Percentiles rank a stretch among this genome's conserved stretches.
These are phyloP conservation scores for Xylariaceae sp. DNA, from an alignment of 2,329 filamentous ascomycete genomes.

Conservation along the genomic window DNA sequence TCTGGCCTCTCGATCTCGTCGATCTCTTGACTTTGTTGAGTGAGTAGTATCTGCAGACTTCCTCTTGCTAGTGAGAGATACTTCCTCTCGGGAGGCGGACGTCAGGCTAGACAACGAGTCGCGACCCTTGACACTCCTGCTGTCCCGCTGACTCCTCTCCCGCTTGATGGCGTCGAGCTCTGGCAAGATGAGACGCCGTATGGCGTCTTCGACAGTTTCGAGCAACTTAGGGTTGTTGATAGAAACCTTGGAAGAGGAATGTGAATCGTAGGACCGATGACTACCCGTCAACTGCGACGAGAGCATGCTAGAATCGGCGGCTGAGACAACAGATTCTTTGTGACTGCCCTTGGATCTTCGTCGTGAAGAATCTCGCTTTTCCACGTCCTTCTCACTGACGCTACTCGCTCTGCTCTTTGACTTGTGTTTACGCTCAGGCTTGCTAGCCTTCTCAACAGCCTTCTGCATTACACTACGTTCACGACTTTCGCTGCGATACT, in stretches of 20 bases:
- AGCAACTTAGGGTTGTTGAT: slow-evolving; percentile 90
- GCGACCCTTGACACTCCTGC: slow-evolving; percentile 40
- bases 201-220: slow-evolving; percentile 89
- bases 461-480: slow-evolving; percentile 34
- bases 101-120: slow-evolving; percentile 60
- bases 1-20: slow-evolving; percentile 49
- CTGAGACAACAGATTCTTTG: slow-evolving; percentile 50
- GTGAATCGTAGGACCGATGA: slow-evolving; percentile 52
- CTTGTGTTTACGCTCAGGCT: slow-evolving; percentile 45
- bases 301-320: slow-evolving; percentile 48
- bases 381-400: slow-evolving; percentile 41
- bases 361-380: slow-evolving; percentile 42
- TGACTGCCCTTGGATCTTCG: slow-evolving; percentile 49
- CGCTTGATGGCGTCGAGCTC: slow-evolving; percentile 89
- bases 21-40: slow-evolving; percentile 39
- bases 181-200: slow-evolving; percentile 81
- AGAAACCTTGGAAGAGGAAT: slow-evolving; percentile 60
- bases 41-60: slow-evolving; percentile 49
- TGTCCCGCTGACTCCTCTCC: slow-evolving; percentile 75
- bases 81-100: slow-evolving; percentile 50
- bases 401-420: slow-evolving; percentile 49
- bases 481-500: slow-evolving; percentile 38
- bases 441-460: slow-evolving; percentile 35
- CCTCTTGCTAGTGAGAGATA: slow-evolving; percentile 49
- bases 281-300: slow-evolving; percentile 50